Evolutionary conservation across 352 stramenopile species (phyloP).

Genomic region (Pythium biforme): DNA sequence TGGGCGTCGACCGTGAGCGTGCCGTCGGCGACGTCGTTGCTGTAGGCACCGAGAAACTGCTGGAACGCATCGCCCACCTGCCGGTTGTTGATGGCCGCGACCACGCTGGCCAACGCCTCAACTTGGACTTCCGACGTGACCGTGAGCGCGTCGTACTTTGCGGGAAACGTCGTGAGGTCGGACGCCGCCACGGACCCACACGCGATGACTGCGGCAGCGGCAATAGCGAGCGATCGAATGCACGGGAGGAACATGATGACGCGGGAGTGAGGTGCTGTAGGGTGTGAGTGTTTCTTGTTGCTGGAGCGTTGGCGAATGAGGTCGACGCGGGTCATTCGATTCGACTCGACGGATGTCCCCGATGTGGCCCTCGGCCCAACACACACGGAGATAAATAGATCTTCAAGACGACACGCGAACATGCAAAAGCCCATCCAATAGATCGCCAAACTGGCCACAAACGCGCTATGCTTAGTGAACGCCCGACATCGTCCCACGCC

Average conservation of each 20-base stretch:
- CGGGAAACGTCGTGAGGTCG: slow-evolving; percentile 4
- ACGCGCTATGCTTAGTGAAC: neutral
- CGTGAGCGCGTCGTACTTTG: slow-evolving; percentile 6
- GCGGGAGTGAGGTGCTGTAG: too few relatives aligned
- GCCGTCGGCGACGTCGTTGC: neutral
- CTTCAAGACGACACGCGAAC: neutral
- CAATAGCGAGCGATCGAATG: slow-evolving; percentile 2
- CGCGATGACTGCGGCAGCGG: neutral
- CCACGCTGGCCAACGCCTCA: slow-evolving; percentile 3
- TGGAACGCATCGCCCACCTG: neutral
- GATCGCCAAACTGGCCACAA: neutral
- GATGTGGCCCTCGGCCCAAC: too few relatives aligned
- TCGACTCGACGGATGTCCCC: neutral
- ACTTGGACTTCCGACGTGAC: slow-evolving; percentile 18
- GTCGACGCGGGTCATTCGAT: neutral
- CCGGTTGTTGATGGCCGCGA: neutral
- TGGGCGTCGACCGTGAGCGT: slow-evolving; percentile 5
- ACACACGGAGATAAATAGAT: neutral
- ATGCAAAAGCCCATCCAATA: neutral
- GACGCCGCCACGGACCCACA: neutral
- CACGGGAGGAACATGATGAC: slow-evolving; percentile 1
- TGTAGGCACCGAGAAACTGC: neutral
- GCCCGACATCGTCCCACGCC: neutral
- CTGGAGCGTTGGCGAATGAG: slow-evolving; percentile 4
- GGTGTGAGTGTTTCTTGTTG: too few relatives aligned